Conservation (phyloP, 805 yeast species). For the Yarrowia yakushimensis region DNA sequence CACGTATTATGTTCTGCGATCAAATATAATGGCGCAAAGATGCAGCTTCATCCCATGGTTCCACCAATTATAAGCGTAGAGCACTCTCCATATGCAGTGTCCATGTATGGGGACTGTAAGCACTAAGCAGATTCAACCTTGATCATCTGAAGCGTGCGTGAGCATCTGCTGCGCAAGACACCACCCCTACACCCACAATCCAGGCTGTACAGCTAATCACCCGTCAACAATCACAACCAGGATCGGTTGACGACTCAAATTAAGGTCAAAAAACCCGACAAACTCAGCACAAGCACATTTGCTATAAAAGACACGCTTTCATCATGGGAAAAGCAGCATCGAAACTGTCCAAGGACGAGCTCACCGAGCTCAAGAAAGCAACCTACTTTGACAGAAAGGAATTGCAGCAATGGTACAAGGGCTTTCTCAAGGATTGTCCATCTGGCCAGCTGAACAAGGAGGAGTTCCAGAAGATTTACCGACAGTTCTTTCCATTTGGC, state of each 20-base stretch:
- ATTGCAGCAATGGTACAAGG: constrained; percentile 97
- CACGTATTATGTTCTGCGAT: background rate
- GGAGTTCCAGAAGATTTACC: constrained; percentile 87
- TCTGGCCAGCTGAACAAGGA: constrained; percentile 79
- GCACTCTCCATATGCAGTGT: background rate
- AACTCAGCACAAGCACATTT: background rate
- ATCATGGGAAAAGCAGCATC: constrained; percentile 93
- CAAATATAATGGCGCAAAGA: background rate
- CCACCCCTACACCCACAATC: constrained; percentile 52
- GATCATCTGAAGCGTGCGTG: constrained; percentile 42
- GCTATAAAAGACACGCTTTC: background rate
- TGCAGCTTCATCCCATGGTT: background rate
- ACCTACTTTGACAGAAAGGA: constrained; percentile 93
- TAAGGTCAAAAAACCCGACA: background rate
- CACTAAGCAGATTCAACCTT: constrained; percentile 31
- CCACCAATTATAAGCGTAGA: background rate
- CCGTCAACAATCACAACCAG: background rate
- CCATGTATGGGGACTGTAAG: background rate
- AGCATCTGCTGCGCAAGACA: constrained; percentile 53
- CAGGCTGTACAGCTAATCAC: constrained; percentile 40
- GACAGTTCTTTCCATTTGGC: constrained; percentile 97
- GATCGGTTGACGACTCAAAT: background rate
- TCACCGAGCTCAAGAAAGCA: constrained; percentile 72
- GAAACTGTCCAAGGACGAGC: constrained; percentile 85
- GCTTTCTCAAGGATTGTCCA: constrained; percentile 91